Percentiles rank a stretch among this genome's conserved stretches.
These are phyloP conservation scores for Phalaenopsis aphrodite DNA, from an alignment of 106 monocot species.

Conservation along the genomic window DNA sequence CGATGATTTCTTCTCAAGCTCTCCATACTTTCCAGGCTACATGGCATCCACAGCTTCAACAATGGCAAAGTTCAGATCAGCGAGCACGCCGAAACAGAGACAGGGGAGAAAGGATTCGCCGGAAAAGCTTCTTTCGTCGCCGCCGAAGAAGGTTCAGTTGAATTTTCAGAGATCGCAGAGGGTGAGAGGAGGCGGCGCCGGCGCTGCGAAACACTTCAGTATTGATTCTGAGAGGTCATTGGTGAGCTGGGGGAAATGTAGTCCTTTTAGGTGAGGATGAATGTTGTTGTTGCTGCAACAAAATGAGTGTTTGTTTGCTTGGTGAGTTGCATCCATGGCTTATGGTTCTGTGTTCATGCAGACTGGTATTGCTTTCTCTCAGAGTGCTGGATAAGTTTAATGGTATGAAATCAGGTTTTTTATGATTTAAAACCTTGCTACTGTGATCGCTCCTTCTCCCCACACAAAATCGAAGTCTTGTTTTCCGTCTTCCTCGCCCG, in stretches of 20 bases:
- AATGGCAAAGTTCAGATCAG: slow-evolving; percentile 63
- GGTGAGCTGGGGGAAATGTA: slow-evolving; percentile 15
- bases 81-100: slow-evolving; percentile 71
- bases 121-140: slow-evolving; percentile 28
- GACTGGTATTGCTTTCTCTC: too few species aligned
- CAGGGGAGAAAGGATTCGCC: slow-evolving; percentile 15
- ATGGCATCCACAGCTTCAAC: slow-evolving; percentile 75
- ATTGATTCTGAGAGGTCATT: slow-evolving; percentile 28
- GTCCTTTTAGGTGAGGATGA: slow-evolving; percentile 15
- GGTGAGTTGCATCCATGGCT: too few species aligned
- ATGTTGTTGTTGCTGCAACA: not conserved
- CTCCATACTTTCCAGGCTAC: slow-evolving; percentile 53
- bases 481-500: too few species aligned
- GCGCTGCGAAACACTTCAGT: slow-evolving; percentile 12
- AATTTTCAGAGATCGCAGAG: slow-evolving; percentile 19
- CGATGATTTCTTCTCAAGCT: slow-evolving; percentile 50
- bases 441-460: too few species aligned
- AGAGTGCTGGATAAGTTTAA: too few species aligned
- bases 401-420: too few species aligned
- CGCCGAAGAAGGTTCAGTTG: slow-evolving; percentile 15
- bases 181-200: slow-evolving; percentile 1
- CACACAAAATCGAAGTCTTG: too few species aligned
- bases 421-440: too few species aligned
- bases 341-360: too few species aligned
- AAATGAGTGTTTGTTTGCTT: too few species aligned